Base-by-base conservation (phyloP, 164 flowering plant genomes). In the Kingdonia uniflora region DNA sequence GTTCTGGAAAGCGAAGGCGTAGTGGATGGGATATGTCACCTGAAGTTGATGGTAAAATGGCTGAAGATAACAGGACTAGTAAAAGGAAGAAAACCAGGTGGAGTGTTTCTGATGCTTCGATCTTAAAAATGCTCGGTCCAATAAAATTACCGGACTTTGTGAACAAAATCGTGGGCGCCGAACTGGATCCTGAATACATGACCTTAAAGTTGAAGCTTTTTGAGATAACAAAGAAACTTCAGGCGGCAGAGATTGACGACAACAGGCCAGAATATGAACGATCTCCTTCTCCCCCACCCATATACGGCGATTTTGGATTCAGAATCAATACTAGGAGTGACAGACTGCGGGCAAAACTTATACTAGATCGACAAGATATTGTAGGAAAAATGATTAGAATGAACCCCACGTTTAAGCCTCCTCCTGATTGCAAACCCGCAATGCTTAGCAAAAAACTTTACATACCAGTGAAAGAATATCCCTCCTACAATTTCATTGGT, bases 401-500 rank as follows among this genome's bases (percentile, higher is more conserved):
- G 68, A 69, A 69, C 52, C 71, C 76, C 16, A 52, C 61, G 0
- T 73, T 73, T 51, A 65, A 57, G 38, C 62, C 67, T 42, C 67
- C 73, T 26, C 19, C 71, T 11, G 58, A 62, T 5, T 43, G 40
- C 47, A 62, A 59, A 44, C 69, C 71, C 12, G 13, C 51, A 14
- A 73, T 61, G 59, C 42, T 65, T 49, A 47, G 14, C 26, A 78
- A 66, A 66, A 76, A 78, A 59, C 70, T 78, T 14, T 78, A 73
- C 51, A 62, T 78, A 29, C 83, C 83, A 2, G 24, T 53, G 21
- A 76, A 58, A 59, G 74, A 76, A 53, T 76, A 75, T 43, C 83
- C 83, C 11, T 56, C 33, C 0, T 70, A 73, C 56, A 78, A 78
- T 54, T 78, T 78, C 42, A 49, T 74, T 24, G 80, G 76, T 38